A percentile compares a stretch with the other conserved stretches of the same genome.
phyloP scores from a whole-genome alignment of 768 basidiomycete species.

The Kwoniella botswanensis region DNA sequence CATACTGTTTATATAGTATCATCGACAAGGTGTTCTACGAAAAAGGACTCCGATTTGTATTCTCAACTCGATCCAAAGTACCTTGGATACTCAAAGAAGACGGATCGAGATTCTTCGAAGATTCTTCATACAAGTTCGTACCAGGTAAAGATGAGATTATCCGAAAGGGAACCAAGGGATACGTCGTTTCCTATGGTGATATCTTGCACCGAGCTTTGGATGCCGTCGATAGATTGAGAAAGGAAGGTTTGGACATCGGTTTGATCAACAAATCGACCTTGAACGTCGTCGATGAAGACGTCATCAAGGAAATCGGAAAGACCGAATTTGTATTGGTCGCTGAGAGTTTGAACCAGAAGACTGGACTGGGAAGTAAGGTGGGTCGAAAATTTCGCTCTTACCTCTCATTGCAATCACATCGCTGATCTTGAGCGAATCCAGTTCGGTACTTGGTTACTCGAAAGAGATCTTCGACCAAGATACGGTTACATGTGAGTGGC shows the following conservation, averaged over 20 bases:
- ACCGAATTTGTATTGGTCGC: constrained; percentile 81
- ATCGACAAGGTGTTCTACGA: constrained; percentile 81
- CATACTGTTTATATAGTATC: constrained; percentile 12
- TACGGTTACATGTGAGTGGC: constrained; percentile 70
- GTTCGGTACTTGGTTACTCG: constrained; percentile 83
- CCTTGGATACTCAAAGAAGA: constrained; percentile 82
- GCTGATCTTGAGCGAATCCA: constrained; percentile 39
- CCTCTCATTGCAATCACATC: background rate
- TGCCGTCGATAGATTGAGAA: constrained; percentile 74
- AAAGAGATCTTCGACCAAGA: constrained; percentile 77
- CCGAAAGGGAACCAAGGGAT: constrained; percentile 75
- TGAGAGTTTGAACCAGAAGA: constrained; percentile 87
- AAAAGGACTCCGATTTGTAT: constrained; percentile 79
- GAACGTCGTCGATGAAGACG: constrained; percentile 82
- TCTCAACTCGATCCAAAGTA: constrained; percentile 87
- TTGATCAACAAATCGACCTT: constrained; percentile 84
- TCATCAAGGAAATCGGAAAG: constrained; percentile 71
- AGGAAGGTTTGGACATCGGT: constrained; percentile 78
- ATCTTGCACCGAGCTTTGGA: constrained; percentile 84
- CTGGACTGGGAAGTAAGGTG: constrained; percentile 61
- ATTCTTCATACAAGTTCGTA: constrained; percentile 71
- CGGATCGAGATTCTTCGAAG: constrained; percentile 68
- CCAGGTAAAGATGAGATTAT: constrained; percentile 86
- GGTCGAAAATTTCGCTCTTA: background rate
- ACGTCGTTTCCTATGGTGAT: constrained; percentile 84